Conservation (phyloP, 1,284 basidiomycete genomes). For the Ganoderma meredithae region DNA sequence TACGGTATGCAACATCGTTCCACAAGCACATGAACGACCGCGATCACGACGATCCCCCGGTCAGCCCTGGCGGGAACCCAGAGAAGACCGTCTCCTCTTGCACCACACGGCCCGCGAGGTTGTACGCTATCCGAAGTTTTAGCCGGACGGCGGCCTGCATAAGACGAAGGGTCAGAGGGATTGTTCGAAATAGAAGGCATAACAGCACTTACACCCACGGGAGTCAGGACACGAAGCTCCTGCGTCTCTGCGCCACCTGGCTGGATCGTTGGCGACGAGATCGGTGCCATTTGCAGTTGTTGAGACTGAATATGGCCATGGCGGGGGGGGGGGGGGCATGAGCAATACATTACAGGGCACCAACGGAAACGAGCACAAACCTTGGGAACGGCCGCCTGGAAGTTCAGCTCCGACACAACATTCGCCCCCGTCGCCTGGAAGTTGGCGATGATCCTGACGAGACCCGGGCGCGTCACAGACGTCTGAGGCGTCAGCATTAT, state of each 20-base stretch:
- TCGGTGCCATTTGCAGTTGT: conserved; percentile 97
- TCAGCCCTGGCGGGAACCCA: conserved; percentile 87
- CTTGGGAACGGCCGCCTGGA: conserved; percentile 99
- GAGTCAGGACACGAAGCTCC: conserved; percentile 92
- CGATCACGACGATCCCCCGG: conserved; percentile 43
- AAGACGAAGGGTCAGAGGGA: background rate
- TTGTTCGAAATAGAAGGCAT: background rate
- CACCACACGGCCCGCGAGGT: conserved; percentile 68
- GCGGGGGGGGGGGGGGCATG: background rate
- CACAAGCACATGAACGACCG: background rate
- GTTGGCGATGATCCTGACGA: conserved; percentile 89
- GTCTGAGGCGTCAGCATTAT: conserved; percentile 91
- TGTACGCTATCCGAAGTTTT: conserved; percentile 86
- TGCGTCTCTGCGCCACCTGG: conserved; percentile 91
- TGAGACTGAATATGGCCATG: conserved; percentile 71
- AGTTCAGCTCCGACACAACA: conserved; percentile 74
- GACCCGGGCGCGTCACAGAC: conserved; percentile 79
- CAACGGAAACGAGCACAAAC: conserved; percentile 48
- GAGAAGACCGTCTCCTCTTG: conserved; percentile 97
- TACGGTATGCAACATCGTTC: conserved; percentile 7
- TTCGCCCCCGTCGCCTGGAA: conserved; percentile 77
- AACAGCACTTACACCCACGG: conserved; percentile 76
- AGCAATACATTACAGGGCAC: background rate
- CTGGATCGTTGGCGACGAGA: conserved; percentile 85
- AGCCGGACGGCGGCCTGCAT: conserved; percentile 83